A percentile compares a stretch with the other conserved stretches of the same genome.
Conservation (phyloP, 148 eudicot genomes). For the Suaeda aralocaspica region DNA sequence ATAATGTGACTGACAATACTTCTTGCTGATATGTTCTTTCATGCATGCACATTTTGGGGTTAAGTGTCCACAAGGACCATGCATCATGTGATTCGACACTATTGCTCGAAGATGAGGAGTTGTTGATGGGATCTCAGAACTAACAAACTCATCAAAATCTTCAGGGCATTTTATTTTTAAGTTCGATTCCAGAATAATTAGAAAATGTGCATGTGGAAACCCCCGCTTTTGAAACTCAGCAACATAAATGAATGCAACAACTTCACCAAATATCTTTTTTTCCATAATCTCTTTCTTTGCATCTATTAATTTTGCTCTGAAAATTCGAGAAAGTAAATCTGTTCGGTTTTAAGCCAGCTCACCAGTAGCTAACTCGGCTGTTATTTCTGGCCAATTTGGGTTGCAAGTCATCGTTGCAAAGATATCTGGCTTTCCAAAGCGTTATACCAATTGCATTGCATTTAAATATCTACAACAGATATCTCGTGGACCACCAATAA, state of each 20-base stretch:
- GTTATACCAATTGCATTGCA: constrained; percentile 2
- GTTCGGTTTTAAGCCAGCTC: not conserved
- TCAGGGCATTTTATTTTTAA: too few relatives aligned
- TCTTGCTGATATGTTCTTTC: too few relatives aligned
- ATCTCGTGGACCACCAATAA: constrained; percentile 10
- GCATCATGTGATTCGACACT: too few relatives aligned
- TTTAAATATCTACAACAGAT: constrained; percentile 1
- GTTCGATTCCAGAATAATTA: too few relatives aligned
- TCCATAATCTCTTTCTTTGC: not conserved
- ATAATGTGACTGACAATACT: too few relatives aligned
- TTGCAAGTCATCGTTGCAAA: too few relatives aligned
- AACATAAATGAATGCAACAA: not conserved
- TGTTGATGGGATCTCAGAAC: too few relatives aligned
- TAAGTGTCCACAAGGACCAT: too few relatives aligned
- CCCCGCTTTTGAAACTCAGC: constrained; percentile 10
- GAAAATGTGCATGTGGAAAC: too few relatives aligned
- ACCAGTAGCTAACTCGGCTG: not conserved
- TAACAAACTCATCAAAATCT: too few relatives aligned
- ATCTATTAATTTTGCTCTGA: not conserved
- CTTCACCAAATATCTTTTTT: not conserved
- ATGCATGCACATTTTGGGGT: too few relatives aligned
- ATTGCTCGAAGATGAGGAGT: too few relatives aligned
- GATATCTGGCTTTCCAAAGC: constrained; percentile 14
- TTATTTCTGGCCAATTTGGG: constrained; percentile 7
- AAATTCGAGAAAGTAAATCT: not conserved